These are phyloP conservation scores for Tylopilus sp. DNA, from an alignment of 768 basidiomycete species.

Conservation along the genomic window DNA sequence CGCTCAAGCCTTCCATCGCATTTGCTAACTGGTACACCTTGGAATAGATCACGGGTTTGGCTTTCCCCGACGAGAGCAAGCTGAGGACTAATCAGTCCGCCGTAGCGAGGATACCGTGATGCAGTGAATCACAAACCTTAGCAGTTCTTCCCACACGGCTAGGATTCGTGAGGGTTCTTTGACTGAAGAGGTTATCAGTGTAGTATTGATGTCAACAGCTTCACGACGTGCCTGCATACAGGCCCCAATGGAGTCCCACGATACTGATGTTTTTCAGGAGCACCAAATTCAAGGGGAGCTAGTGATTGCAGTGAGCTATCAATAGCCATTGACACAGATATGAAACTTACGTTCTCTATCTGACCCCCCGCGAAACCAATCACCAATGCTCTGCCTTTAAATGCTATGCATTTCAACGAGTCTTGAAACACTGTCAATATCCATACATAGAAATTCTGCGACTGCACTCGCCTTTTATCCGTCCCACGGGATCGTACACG, in stretches of 20 bases:
- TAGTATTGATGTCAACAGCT: background rate
- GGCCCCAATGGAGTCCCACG: constrained; percentile 86
- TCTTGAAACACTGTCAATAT: constrained; percentile 40
- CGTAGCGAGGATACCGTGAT: background rate
- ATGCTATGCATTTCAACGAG: constrained; percentile 87
- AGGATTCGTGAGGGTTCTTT: constrained; percentile 65
- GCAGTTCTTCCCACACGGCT: constrained; percentile 67
- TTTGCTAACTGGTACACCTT: constrained; percentile 66
- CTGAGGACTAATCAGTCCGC: constrained; percentile 34
- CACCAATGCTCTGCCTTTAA: constrained; percentile 91
- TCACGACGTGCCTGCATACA: constrained; percentile 57
- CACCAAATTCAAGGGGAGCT: constrained; percentile 83
- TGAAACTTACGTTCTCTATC: constrained; percentile 18
- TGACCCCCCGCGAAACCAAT: constrained; percentile 58
- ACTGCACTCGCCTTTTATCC: constrained; percentile 53
- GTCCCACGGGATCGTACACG: constrained; percentile 83
- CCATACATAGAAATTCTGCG: background rate
- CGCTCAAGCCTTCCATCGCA: constrained; percentile 64
- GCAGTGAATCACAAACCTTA: constrained; percentile 44
- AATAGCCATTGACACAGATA: background rate
- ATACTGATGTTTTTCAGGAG: constrained; percentile 84
- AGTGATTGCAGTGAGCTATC: constrained; percentile 1
- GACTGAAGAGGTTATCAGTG: constrained; percentile 33
- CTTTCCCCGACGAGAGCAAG: constrained; percentile 61
- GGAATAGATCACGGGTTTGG: constrained; percentile 68